A percentile compares a stretch with the other conserved stretches of the same genome.
phyloP scores from a whole-genome alignment of 2,329 filamentous ascomycete genomes.

The Xylariales sp. region DNA sequence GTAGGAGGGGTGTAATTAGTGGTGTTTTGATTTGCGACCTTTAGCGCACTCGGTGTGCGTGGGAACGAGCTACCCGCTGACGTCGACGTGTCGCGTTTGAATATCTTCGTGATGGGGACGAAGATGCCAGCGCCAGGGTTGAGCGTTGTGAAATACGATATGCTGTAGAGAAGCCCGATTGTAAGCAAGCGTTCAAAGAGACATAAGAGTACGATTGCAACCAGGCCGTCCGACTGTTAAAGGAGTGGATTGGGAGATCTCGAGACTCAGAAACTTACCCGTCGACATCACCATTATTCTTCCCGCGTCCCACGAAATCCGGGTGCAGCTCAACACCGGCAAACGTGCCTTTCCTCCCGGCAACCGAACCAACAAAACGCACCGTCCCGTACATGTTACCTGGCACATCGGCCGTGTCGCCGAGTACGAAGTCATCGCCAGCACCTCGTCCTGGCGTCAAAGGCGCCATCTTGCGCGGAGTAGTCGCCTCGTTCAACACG shows the following conservation, averaged over 20 bases:
- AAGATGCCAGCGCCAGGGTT: slow-evolving; percentile 87
- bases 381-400: slow-evolving; percentile 88
- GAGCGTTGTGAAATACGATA: slow-evolving; percentile 77
- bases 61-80: slow-evolving; percentile 49
- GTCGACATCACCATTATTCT: slow-evolving; percentile 95
- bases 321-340: slow-evolving; percentile 83
- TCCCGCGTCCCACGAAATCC: slow-evolving; percentile 78
- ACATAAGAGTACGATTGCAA: no score
- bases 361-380: slow-evolving; percentile 81
- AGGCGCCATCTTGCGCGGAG: slow-evolving; percentile 46
- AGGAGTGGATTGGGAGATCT: not conserved
- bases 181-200: no score
- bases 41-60: slow-evolving; percentile 61
- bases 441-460: slow-evolving; percentile 47
- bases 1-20: slow-evolving; percentile 61
- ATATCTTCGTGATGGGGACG: slow-evolving; percentile 76
- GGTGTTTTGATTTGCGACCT: slow-evolving; percentile 51
- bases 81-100: slow-evolving; percentile 56
- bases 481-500: slow-evolving; percentile 40
- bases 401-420: slow-evolving; percentile 85
- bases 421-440: slow-evolving; percentile 59
- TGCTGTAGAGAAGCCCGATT: slow-evolving; percentile 38
- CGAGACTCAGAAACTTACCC: slow-evolving; percentile 55
- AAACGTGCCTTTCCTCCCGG: slow-evolving; percentile 86
- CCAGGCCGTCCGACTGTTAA: slow-evolving; percentile 15